A percentile compares a stretch with the other conserved stretches of the same genome.
phyloP scores from a whole-genome alignment of 331 rosid genomes.

The Pyracantha coccinea region DNA sequence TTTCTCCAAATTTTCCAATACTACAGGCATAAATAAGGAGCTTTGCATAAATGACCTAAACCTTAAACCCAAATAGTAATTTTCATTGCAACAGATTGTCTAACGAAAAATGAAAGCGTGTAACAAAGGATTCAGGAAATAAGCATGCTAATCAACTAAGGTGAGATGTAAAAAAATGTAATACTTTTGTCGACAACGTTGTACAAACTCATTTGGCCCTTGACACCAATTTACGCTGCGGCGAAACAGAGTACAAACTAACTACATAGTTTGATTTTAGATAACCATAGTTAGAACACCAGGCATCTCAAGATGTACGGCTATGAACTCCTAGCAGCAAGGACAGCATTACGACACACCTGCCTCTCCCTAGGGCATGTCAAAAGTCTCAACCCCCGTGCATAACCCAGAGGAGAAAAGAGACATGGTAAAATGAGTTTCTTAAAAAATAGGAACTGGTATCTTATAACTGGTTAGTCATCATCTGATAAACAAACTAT shows the following conservation, averaged over 20 bases:
- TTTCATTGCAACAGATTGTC: no score
- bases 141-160: not conserved
- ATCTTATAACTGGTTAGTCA: constrained; percentile 33
- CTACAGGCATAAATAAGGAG: no score
- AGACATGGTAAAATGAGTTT: not conserved
- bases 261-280: not conserved
- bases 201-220: not conserved
- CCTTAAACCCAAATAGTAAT: no score
- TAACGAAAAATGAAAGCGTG: no score
- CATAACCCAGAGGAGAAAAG: not conserved
- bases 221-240: not conserved
- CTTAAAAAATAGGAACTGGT: not conserved
- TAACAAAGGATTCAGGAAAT: not conserved
- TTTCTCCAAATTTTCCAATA: no score
- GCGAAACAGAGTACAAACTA: not conserved
- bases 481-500: constrained; percentile 81
- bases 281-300: not conserved
- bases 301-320: not conserved
- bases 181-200: not conserved
- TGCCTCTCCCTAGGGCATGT: constrained; percentile 2
- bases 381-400: not conserved
- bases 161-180: not conserved
- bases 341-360: not conserved
- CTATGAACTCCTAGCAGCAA: not conserved
- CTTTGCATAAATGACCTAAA: no score